These are phyloP conservation scores for Leccinum obscurum DNA, from an alignment of 768 basidiomycete genomes.

Conservation along the genomic window DNA sequence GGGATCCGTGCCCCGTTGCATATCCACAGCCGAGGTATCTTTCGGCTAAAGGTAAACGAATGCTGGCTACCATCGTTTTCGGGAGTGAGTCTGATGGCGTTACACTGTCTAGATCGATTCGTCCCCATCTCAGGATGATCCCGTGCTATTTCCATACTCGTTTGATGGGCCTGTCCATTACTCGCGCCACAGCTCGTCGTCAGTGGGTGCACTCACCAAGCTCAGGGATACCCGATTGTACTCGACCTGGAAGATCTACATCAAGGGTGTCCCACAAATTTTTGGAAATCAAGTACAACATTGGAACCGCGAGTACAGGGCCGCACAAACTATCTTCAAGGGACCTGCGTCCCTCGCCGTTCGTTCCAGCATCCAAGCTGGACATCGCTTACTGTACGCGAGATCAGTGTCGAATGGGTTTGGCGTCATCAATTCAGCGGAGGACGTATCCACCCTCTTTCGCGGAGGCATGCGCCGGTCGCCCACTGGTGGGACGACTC, in stretches of 20 bases:
- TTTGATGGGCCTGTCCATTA: constrained; percentile 77
- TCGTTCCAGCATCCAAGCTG: constrained; percentile 68
- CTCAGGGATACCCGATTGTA: constrained; percentile 64
- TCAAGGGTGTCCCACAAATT: constrained; percentile 57
- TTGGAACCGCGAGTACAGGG: constrained; percentile 68
- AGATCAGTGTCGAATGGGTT: constrained; percentile 62
- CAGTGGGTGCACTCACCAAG: constrained; percentile 63
- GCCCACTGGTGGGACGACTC: constrained; percentile 11
- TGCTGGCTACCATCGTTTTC: neutral
- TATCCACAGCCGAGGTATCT: constrained; percentile 53
- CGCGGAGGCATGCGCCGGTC: constrained; percentile 39
- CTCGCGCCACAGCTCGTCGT: constrained; percentile 70
- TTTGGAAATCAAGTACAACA: constrained; percentile 61
- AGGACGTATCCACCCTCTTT: constrained; percentile 53
- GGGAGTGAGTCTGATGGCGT: constrained; percentile 7
- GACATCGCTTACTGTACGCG: constrained; percentile 73
- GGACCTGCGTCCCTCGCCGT: constrained; percentile 63
- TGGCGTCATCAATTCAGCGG: constrained; percentile 52
- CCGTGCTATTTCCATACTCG: constrained; percentile 50
- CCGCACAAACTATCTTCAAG: constrained; percentile 69
- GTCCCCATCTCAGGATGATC: constrained; percentile 43
- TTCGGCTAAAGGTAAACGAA: constrained; percentile 61
- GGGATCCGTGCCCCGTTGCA: constrained; percentile 57
- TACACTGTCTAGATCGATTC: constrained; percentile 51
- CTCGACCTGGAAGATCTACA: constrained; percentile 76